phyloP scores from a whole-genome alignment of 1,139 yeast species.

The Hyphopichia pseudoburtonii region DNA sequence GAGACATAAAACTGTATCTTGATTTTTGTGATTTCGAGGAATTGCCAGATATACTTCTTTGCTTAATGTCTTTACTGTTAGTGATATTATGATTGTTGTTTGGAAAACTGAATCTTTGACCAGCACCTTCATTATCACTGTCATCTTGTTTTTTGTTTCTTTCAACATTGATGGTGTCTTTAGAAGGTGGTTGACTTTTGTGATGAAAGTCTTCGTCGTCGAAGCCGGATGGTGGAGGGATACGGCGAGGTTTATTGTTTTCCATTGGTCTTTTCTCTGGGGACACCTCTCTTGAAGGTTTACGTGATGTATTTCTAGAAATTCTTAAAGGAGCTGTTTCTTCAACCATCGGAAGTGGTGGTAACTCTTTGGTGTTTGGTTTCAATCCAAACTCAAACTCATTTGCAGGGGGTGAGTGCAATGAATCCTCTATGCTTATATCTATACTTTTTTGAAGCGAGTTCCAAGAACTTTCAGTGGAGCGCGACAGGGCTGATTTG shows the following conservation, averaged over 20 bases:
- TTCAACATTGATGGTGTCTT: constrained; percentile 1
- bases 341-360: constrained; percentile 1
- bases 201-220: no score
- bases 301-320: constrained; percentile 3
- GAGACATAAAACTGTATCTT: constrained; percentile 25
- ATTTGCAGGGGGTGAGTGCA: neutral
- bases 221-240: neutral
- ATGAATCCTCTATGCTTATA: constrained; percentile 17
- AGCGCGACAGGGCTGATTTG: constrained; percentile 1
- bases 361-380: constrained; percentile 1
- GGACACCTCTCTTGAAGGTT: neutral
- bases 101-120: constrained; percentile 41
- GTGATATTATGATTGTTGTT: constrained; percentile 35
- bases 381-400: constrained; percentile 1
- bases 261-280: neutral
- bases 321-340: constrained; percentile 2
- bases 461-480: constrained; percentile 26
- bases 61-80: constrained; percentile 24
- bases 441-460: constrained; percentile 38
- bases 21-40: constrained; percentile 17
- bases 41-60: constrained; percentile 13
- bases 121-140: constrained; percentile 34
- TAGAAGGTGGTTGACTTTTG: no score
- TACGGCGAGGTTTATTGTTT: neutral
- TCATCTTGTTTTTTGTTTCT: constrained; percentile 10